Evolutionary conservation across 495 filamentous ascomycete genomes (phyloP), one percentile per base, ranked within the genome.

Genomic region (Xylaria acuta): DNA sequence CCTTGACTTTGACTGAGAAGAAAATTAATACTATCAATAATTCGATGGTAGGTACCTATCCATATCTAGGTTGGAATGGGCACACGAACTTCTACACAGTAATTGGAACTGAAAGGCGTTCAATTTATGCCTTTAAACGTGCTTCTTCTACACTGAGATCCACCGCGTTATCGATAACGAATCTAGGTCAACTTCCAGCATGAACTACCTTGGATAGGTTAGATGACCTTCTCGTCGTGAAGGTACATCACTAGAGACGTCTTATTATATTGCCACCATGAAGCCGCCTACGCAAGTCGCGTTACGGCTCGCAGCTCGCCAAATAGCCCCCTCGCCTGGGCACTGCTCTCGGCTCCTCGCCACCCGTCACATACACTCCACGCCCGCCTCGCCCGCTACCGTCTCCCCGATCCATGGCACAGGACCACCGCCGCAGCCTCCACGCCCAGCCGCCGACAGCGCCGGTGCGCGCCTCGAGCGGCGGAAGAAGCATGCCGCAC

Each of bases 371-470:
- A 76, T 88, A 67, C 86, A 88, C 76, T 81, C 67, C 67, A 81
- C 80, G 16, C 51, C 80, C 18, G 49, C 82, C 11, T 75, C 80
- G 20, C 81, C 81, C 38, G 86, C 86, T 56, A 86, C 83, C 25
- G 85, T 88, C 62, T 82, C 80, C 25, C 90, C 94, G 40, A 87
- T 93, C 66, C 93, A 92, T 49, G 90, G 93, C 30, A 90, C 93
- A 66, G 95, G 93, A 5, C 95, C 95, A 54, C 95, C 95, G 4
- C 95, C 95, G 1, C 86, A 89, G 73, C 88, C 92, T 11, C 94
- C 95, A 1, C 79, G 85, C 18, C 88, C 93, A 12, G 78, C 86
- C 4, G 82, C 88, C 32, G 77, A 77, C 82, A 86, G 77, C 85
- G 87, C 78, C 75, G 67, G 18, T 70, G 80, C 86, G 53, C 78